A percentile compares a stretch with the other conserved stretches of the same genome.
phyloP scores from a whole-genome alignment of 2,329 filamentous ascomycete genomes.

The Exserohilum turcica region DNA sequence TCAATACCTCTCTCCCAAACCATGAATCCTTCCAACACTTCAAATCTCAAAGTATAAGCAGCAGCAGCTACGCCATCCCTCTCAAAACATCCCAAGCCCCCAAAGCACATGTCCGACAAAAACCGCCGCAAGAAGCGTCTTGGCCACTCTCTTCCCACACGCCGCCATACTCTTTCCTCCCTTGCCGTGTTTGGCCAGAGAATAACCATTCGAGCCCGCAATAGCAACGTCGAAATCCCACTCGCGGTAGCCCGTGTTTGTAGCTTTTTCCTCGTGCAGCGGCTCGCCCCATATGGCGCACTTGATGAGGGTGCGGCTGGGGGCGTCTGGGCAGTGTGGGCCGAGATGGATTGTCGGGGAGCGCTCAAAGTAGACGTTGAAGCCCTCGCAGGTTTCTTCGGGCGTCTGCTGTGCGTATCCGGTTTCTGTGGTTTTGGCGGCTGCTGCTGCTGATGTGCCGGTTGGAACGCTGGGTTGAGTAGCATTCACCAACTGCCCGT shows the following conservation, averaged over 20 bases:
- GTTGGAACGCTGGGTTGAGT: not conserved
- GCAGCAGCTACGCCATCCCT: too few relatives aligned
- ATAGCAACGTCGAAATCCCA: slow-evolving; percentile 10
- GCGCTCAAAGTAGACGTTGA: slow-evolving; percentile 14
- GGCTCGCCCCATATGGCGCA: slow-evolving; percentile 10
- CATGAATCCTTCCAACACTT: too few relatives aligned
- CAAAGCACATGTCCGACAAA: not conserved
- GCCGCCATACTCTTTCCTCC: not conserved
- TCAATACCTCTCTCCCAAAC: too few relatives aligned
- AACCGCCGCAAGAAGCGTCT: not conserved
- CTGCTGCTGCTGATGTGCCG: too few relatives aligned
- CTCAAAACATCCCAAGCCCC: not conserved
- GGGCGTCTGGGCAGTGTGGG: not conserved
- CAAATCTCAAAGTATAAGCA: too few relatives aligned
- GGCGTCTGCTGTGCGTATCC: not conserved
- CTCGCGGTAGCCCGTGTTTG: slow-evolving; percentile 4
- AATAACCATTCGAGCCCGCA: slow-evolving; percentile 11
- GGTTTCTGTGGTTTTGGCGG: too few relatives aligned
- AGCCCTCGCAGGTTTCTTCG: slow-evolving; percentile 3
- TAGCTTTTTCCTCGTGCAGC: not conserved
- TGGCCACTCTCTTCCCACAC: not conserved
- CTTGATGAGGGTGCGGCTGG: slow-evolving; percentile 7
- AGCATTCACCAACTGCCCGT: not conserved
- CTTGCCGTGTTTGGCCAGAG: not conserved
- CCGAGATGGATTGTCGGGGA: slow-evolving; percentile 3